phyloP scores from a whole-genome alignment of 129 eudicot species.

The sunflower (Helianthus annuus) region DNA sequence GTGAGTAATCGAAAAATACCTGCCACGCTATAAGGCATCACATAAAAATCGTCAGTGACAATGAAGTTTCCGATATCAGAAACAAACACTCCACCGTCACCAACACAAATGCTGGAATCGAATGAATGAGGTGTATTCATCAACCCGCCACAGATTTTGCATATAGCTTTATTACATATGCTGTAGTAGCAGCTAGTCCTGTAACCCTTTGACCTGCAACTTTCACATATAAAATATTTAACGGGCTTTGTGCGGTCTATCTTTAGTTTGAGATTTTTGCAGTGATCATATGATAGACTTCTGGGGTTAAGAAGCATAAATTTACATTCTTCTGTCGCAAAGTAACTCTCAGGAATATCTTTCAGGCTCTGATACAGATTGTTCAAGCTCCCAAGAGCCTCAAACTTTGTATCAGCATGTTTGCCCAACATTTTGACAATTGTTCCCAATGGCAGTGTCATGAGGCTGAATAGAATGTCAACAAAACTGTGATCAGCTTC shows the following conservation, averaged over 20 bases:
- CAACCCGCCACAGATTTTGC: not conserved
- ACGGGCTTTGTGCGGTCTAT: slow-evolving; percentile 12
- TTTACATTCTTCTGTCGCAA: too few species aligned
- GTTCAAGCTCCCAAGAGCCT: too few species aligned
- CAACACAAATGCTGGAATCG: not conserved
- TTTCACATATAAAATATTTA: not conserved
- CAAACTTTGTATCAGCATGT: too few species aligned
- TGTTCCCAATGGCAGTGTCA: too few species aligned
- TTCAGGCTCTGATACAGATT: too few species aligned
- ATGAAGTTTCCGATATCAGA: not conserved
- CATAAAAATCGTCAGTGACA: not conserved
- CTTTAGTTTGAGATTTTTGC: slow-evolving; percentile 15
- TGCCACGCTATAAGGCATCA: not conserved
- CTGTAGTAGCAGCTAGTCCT: not conserved
- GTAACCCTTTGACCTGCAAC: too few species aligned
- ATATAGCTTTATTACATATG: not conserved
- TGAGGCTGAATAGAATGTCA: too few species aligned
- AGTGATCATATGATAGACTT: slow-evolving; percentile 4
- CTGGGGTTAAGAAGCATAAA: slow-evolving; percentile 36
- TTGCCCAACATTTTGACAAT: too few species aligned
- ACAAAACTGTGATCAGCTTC: too few species aligned
- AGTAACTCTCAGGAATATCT: too few species aligned
- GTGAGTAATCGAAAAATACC: not conserved
- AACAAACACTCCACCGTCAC: slow-evolving; percentile 1
- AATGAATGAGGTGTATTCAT: not conserved